These are phyloP conservation scores for Saccharomyces hybrid DNA, from an alignment of 1,139 yeast genomes.

Conservation along the genomic window DNA sequence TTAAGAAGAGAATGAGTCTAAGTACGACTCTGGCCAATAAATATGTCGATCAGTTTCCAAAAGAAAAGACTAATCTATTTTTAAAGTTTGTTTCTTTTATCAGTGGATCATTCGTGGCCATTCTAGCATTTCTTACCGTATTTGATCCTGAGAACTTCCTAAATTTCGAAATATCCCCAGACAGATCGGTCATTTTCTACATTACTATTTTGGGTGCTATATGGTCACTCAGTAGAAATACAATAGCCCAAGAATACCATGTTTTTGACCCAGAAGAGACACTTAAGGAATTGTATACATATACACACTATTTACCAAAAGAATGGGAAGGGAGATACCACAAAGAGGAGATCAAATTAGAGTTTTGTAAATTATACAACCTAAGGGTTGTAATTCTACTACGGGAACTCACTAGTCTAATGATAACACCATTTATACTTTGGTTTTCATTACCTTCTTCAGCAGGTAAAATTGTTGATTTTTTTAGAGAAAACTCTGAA, in stretches of 20 bases:
- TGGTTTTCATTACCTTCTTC: constrained; percentile 74
- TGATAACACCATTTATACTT: constrained; percentile 77
- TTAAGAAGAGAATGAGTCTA: constrained; percentile 65
- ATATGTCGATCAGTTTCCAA: constrained; percentile 87
- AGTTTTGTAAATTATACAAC: constrained; percentile 72
- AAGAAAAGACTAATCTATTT: constrained; percentile 60
- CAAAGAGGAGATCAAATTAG: constrained; percentile 71
- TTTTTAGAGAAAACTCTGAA: constrained; percentile 78
- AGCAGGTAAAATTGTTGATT: constrained; percentile 73
- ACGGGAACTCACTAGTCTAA: constrained; percentile 71
- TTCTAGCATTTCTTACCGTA: constrained; percentile 74
- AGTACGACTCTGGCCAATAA: constrained; percentile 74
- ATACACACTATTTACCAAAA: constrained; percentile 82
- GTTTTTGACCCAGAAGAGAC: constrained; percentile 90
- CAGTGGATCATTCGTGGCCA: constrained; percentile 84
- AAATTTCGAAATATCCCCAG: constrained; percentile 79
- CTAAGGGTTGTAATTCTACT: constrained; percentile 61
- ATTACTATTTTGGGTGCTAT: constrained; percentile 79
- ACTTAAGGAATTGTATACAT: constrained; percentile 66
- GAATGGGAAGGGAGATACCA: constrained; percentile 82
- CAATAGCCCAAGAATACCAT: constrained; percentile 51
- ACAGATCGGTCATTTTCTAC: constrained; percentile 75
- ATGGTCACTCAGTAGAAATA: constrained; percentile 63
- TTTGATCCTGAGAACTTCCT: constrained; percentile 87
- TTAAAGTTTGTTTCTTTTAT: constrained; percentile 65